phyloP scores from a whole-genome alignment of 148 eudicot genomes.

The Polygonum maritimum region DNA sequence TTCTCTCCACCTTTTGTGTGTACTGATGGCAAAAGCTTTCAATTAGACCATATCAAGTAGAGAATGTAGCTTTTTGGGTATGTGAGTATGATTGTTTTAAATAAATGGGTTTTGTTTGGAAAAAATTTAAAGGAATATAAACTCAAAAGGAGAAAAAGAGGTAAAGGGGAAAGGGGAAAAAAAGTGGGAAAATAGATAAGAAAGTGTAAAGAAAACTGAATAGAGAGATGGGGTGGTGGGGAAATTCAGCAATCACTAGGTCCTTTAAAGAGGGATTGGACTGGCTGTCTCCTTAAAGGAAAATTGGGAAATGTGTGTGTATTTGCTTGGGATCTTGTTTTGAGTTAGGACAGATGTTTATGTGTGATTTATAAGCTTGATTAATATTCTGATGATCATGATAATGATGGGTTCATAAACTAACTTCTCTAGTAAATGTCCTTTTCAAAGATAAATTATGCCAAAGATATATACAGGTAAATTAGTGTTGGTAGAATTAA shows the following conservation, averaged over 20 bases:
- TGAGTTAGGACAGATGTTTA: not conserved
- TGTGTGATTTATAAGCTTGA: not conserved
- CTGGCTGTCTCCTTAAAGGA: constrained; percentile 39
- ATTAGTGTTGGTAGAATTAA: too few relatives aligned
- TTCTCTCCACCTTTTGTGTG: not conserved
- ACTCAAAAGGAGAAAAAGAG: not conserved
- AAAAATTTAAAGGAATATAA: not conserved
- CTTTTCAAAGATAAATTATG: not conserved
- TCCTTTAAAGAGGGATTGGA: constrained; percentile 16
- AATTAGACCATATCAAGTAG: not conserved
- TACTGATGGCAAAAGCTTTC: constrained; percentile 1
- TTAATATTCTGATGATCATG: not conserved
- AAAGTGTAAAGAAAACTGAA: not conserved
- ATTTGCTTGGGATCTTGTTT: not conserved
- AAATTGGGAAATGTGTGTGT: constrained; percentile 29
- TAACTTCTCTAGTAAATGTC: not conserved
- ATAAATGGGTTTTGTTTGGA: not conserved
- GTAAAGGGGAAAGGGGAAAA: constrained; percentile 6
- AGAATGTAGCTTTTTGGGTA: constrained; percentile 2
- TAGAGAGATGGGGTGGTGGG: not conserved
- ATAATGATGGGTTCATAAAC: not conserved
- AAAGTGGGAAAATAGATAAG: constrained; percentile 11
- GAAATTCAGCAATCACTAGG: constrained; percentile 25
- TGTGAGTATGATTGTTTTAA: constrained; percentile 8
- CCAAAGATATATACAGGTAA: not conserved